Conservation (phyloP, 2,329 filamentous ascomycete genomes). For the Fusarium sp. region DNA sequence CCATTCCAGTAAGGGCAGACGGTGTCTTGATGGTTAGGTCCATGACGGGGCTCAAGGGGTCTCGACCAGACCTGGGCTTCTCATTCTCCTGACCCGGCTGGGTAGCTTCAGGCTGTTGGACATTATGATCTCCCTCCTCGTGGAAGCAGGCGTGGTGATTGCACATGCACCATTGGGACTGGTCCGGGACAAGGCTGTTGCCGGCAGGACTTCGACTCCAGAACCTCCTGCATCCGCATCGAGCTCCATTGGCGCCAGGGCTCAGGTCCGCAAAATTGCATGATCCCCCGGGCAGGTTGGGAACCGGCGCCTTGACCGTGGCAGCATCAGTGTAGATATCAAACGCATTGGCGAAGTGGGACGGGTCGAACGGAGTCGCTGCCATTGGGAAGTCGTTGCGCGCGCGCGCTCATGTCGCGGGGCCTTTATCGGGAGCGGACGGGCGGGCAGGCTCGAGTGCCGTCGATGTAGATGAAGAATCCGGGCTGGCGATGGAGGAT, state of each 20-base stretch:
- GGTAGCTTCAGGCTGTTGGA: conserved; percentile 40
- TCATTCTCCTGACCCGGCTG: conserved; percentile 65
- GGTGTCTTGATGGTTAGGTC: conserved; percentile 59
- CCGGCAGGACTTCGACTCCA: conserved; percentile 60
- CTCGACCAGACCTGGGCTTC: conserved; percentile 59
- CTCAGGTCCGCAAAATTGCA: conserved; percentile 70
- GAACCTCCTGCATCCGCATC: conserved; percentile 71
- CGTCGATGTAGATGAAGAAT: not conserved
- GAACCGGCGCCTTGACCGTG: conserved; percentile 40
- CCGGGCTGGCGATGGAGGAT: not conserved
- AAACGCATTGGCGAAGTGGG: conserved; percentile 61
- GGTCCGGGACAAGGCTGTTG: conserved; percentile 52
- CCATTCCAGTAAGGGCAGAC: conserved; percentile 51
- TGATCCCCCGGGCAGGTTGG: conserved; percentile 61
- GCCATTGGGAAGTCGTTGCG: conserved; percentile 59
- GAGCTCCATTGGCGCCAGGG: conserved; percentile 62
- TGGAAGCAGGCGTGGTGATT: conserved; percentile 73
- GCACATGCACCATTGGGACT: conserved; percentile 70
- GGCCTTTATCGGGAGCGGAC: conserved; percentile 7
- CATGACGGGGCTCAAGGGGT: conserved; percentile 65
- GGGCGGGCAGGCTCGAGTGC: conserved; percentile 15
- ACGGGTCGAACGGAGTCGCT: conserved; percentile 60
- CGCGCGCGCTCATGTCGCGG: conserved; percentile 46
- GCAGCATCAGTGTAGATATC: conserved; percentile 66
- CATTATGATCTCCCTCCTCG: conserved; percentile 56